A percentile compares a stretch with the other conserved stretches of the same genome.
Conservation (phyloP, 1,139 yeast species). For the Yamadazyma sp. region DNA sequence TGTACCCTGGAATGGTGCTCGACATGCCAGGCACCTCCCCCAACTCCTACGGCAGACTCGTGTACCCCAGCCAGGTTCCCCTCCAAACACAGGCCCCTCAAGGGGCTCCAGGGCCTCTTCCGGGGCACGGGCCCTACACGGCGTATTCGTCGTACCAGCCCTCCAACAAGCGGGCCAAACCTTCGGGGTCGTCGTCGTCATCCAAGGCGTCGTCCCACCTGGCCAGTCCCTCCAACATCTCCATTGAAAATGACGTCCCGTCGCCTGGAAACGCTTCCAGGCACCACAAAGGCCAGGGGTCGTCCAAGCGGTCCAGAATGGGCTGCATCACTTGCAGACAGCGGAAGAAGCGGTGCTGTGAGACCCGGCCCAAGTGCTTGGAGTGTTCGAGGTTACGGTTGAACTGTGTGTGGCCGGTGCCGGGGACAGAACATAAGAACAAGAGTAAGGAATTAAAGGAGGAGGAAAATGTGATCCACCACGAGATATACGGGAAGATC, state of each 20-base stretch:
- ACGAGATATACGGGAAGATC: conserved; percentile 58
- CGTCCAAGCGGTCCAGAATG: conserved; percentile 40
- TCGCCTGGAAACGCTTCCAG: too few species aligned
- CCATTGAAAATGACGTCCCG: too few species aligned
- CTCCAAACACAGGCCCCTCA: neutral
- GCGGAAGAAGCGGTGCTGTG: conserved; percentile 47
- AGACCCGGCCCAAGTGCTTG: conserved; percentile 41
- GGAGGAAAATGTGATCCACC: conserved; percentile 47
- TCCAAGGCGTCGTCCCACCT: neutral
- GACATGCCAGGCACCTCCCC: too few species aligned
- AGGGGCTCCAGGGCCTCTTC: neutral
- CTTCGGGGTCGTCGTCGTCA: neutral
- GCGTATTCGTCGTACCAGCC: neutral
- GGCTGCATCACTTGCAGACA: conserved; percentile 50
- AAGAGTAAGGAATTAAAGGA: conserved; percentile 49
- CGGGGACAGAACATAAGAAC: conserved; percentile 50
- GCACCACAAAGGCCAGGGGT: conserved; percentile 11
- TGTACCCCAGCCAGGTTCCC: neutral
- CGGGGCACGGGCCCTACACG: neutral
- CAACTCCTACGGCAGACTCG: too few species aligned
- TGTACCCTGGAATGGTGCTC: neutral
- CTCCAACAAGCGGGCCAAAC: neutral
- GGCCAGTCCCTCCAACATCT: neutral
- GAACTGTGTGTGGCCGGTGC: conserved; percentile 51
- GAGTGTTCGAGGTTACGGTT: conserved; percentile 44